Conservation (phyloP, 176 grass and related monocot genomes). For the Oryza glumipatula region DNA sequence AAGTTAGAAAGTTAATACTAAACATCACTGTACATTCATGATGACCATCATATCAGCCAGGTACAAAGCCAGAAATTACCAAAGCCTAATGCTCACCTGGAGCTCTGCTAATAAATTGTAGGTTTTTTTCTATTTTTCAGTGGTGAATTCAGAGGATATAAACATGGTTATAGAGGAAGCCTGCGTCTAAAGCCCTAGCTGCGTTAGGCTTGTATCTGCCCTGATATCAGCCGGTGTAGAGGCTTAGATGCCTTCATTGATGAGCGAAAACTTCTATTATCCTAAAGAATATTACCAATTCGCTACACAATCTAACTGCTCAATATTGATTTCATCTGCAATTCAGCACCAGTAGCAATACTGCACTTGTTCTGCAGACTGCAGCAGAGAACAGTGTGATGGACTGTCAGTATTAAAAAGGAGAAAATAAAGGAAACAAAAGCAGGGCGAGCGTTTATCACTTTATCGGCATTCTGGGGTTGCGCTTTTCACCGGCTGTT, state of each 20-base stretch:
- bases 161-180: too few relatives aligned
- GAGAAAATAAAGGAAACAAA: not conserved
- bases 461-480: constrained; percentile 21
- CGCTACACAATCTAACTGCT: not conserved
- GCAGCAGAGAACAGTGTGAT: not conserved
- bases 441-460: not conserved
- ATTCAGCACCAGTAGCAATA: not conserved
- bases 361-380: not conserved
- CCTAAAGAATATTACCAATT: not conserved
- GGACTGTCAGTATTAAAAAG: not conserved
- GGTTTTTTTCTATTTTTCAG: too few relatives aligned
- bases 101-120: too few relatives aligned
- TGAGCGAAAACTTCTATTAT: not conserved
- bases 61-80: too few relatives aligned
- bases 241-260: not conserved
- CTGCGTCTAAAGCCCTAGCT: too few relatives aligned
- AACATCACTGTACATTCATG: not conserved
- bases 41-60: not conserved
- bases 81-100: too few relatives aligned
- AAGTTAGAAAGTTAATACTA: not conserved
- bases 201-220: too few relatives aligned
- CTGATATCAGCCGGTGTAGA: not conserved
- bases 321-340: not conserved
- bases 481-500: constrained; percentile 37
- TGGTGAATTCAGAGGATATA: too few relatives aligned